Base-by-base conservation (phyloP, 305 asterid species). In the Fraxinus xanthoxyloides region DNA sequence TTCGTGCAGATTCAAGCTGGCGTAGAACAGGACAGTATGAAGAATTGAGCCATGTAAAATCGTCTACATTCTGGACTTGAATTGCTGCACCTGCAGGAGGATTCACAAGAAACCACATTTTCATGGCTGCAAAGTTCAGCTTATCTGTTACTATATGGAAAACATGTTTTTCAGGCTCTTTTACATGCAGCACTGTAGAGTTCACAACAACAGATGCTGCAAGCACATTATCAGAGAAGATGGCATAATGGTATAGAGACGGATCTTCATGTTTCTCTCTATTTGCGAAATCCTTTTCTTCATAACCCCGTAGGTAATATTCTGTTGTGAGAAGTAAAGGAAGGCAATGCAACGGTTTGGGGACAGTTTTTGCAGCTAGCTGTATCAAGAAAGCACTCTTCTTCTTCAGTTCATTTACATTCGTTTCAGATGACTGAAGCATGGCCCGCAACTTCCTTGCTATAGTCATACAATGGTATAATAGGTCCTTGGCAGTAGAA, bases 141-240 rank as follows among this genome's bases (percentile, higher is more conserved):
- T 93, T 94, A 89, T 94, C 98, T 7, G 99, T 96, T 85, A 96
- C 98, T 77, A 96, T 86, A 84, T 96, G 99, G 87, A 96, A 96
- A 34, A 96, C 97, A 76, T 96, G 98, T 83, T 85, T 94, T 78
- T 93, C 97, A 79, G 97, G 98, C 80, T 94, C 95, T 85, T 91
- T 90, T 32, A 94, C 98, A 56, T 96, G 98, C 74, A 91, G 85
- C 88, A 92, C 87, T 56, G 99, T 91, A 80, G 99, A 96, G 89
- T 92, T 94, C 77, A 96, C 94, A 38, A 94, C 99, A 38, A 96
- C 99, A 85, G 99, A 94, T 78, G 99, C 89, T 12, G 99, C 99
- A 54, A 96, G 92, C 51, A 94, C 98, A 82, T 96, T 96, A 85
- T 96, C 99, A 34, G 98, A 96, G 82, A 96, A 93, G 80, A 96